Conservation (phyloP, 345 rosid genomes). For the Litchi chinensis region DNA sequence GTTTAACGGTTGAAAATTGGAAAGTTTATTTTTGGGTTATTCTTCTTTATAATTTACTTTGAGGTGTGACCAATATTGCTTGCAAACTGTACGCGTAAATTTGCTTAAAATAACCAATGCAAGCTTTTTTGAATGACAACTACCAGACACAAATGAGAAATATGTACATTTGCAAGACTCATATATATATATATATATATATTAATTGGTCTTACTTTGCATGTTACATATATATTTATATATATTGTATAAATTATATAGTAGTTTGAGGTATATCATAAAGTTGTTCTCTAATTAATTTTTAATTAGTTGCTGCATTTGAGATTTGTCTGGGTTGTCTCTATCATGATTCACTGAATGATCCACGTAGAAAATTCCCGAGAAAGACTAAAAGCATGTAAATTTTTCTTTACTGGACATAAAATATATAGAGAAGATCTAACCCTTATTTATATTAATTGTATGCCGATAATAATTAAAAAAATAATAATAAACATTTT, state of each 20-base stretch:
- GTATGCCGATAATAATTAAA: too few species aligned
- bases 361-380: neutral
- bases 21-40: neutral
- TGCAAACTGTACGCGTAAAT: neutral
- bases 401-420: too few species aligned
- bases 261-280: too few species aligned
- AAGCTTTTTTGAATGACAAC: neutral
- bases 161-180: too few species aligned
- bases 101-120: neutral
- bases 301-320: neutral
- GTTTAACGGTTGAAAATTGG: neutral
- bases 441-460: too few species aligned
- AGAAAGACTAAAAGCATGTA: neutral
- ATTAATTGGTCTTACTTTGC: neutral
- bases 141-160: too few species aligned
- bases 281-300: too few species aligned
- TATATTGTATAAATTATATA: too few species aligned
- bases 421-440: too few species aligned
- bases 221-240: too few species aligned
- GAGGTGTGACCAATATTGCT: neutral
- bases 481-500: too few species aligned
- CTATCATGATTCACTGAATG: neutral
- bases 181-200: too few species aligned
- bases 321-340: neutral
- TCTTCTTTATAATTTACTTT: neutral